Conservation (phyloP, 2,329 filamentous ascomycete species). For the Cladosporium velox region DNA sequence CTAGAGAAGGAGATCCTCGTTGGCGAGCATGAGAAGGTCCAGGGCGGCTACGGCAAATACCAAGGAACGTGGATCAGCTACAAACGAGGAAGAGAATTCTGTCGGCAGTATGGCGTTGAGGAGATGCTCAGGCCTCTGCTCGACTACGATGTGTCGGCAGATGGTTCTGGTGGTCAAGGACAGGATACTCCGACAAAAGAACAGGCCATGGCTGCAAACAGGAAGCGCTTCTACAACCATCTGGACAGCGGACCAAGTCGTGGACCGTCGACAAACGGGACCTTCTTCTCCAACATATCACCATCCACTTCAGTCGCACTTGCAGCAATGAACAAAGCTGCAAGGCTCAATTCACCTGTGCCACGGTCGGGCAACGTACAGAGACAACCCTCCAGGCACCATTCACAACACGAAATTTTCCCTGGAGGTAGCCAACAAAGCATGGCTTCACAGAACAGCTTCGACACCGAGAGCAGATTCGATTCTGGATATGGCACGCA, state of each 20-base stretch:
- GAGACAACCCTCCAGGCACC: slow-evolving; percentile 66
- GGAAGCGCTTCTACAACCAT: slow-evolving; percentile 85
- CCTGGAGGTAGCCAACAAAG: slow-evolving; percentile 79
- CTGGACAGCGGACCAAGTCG: slow-evolving; percentile 54
- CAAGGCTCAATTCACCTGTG: slow-evolving; percentile 84
- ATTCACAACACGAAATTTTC: slow-evolving; percentile 70
- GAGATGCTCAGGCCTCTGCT: slow-evolving; percentile 73
- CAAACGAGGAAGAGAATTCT: slow-evolving; percentile 87
- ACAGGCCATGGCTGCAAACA: slow-evolving; percentile 89
- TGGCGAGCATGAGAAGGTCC: slow-evolving; percentile 96
- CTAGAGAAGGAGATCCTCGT: slow-evolving; percentile 96
- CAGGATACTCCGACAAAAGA: slow-evolving; percentile 97
- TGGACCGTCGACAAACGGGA: slow-evolving; percentile 62
- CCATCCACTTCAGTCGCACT: slow-evolving; percentile 90
- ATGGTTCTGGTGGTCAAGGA: slow-evolving; percentile 68
- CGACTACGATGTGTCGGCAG: slow-evolving; percentile 77
- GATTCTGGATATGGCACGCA: slow-evolving; percentile 72
- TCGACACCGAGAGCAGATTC: slow-evolving; percentile 45
- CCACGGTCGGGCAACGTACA: slow-evolving; percentile 65
- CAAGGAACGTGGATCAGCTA: slow-evolving; percentile 99
- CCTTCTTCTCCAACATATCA: slow-evolving; percentile 97
- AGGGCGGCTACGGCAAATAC: slow-evolving; percentile 97
- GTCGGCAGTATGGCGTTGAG: slow-evolving; percentile 74
- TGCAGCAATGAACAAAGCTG: slow-evolving; percentile 89
- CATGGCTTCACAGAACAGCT: slow-evolving; percentile 46